Evolutionary conservation across 108 stramenopile genomes (phyloP).

Genomic region (Skeletonema tropicum): DNA sequence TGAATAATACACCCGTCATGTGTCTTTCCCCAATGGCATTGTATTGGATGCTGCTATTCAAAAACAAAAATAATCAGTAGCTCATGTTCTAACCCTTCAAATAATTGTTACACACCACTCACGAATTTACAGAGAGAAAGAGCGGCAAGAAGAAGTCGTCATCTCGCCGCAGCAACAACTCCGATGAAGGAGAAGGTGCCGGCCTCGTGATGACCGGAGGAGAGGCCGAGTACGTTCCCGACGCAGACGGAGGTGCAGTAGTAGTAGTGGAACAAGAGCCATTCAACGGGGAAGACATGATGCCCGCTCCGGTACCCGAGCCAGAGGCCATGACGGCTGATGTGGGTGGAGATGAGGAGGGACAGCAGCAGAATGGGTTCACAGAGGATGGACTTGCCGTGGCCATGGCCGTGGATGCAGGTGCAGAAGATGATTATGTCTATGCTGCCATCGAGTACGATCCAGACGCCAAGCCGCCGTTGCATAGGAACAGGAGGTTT

Average conservation of each 20-base stretch:
- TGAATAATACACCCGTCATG: background rate
- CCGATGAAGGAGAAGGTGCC: background rate
- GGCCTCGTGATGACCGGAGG: background rate
- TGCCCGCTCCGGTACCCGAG: background rate
- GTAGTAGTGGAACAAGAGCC: background rate
- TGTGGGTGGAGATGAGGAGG: background rate
- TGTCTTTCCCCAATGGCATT: background rate
- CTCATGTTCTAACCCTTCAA: background rate
- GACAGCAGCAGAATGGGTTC: background rate
- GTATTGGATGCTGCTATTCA: background rate
- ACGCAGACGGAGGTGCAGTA: background rate
- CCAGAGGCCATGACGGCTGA: background rate
- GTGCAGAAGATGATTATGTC: conserved; percentile 66
- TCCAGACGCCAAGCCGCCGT: conserved; percentile 77
- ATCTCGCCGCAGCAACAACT: conserved; percentile 3
- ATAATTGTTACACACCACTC: background rate
- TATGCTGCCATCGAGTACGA: conserved; percentile 81
- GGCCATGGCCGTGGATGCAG: conserved; percentile 58
- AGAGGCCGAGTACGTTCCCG: background rate
- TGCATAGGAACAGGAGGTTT: conserved; percentile 67
- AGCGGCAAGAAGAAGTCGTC: conserved; percentile 27
- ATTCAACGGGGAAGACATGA: conserved; percentile 1
- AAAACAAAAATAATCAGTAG: background rate
- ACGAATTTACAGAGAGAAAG: conserved; percentile 1
- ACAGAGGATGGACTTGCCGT: conserved; percentile 60